Evolutionary conservation across 1,284 basidiomycete species (phyloP), one percentile per base, ranked within the genome.

Genomic region (Blastosporella zonata): DNA sequence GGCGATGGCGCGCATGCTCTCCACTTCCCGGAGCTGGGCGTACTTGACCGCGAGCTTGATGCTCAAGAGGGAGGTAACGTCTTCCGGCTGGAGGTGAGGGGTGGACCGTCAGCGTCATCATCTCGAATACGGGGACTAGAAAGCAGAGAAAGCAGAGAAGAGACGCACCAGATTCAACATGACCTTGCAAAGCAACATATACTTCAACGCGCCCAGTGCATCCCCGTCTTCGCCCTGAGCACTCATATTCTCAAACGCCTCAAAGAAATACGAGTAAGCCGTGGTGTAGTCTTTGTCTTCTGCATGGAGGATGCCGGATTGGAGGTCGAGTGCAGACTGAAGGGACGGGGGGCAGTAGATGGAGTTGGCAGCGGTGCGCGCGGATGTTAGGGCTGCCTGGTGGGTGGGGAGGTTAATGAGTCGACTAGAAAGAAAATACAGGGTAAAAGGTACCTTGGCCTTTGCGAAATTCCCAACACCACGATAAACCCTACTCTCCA

Each of bases 271-370:
- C 0, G 93, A 96, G 67, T 97, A 97, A 33, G 85, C 96, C 0
- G 95, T 99, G 52, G 84, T 95, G 67, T 97, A 98, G 67, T 99
- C 96, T 64, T 97, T 97, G 66, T 98, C 96, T 59, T 98, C 94
- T 0, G 96, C 94, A 60, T 97, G 93, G 12, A 98, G 77, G 22
- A 97, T 81, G 12, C 96, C 74, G 25, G 87, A 87, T 66, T 97
- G 95, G 35, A 98, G 80, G 65, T 98, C 96, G 27, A 98, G 82
- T 28, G 90, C 80, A 1, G 94, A 90, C 72, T 99, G 96, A 2
- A 98, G 81, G 40, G 82, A 73, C 1, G 96, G 96, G 12, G 96
- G 96, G 66, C 96, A 98, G 74, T 99, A 99, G 67, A 99, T 97
- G 6, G 93, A 86, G 70, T 97, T 97, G 37, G 93, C 96, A 5